Evolutionary conservation across 805 yeast species (phyloP), one percentile per base, ranked within the genome.

Genomic region (Starmerella bacillaris): DNA sequence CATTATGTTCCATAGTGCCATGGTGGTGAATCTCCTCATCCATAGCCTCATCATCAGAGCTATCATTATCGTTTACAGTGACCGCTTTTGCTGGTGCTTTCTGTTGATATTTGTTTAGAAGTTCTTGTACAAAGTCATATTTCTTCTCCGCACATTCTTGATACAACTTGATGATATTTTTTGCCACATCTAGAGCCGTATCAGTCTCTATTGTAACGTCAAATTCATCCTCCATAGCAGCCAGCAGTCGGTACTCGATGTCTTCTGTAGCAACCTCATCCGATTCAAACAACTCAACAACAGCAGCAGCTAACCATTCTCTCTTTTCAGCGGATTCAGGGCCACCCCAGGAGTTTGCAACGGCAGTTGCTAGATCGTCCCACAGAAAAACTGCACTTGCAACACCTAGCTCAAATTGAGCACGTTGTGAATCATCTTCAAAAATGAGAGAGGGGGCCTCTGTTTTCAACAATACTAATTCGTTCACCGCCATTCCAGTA

Each of bases 301-400:
- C 70, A 11, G 79, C 60, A 4, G 80, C 92, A 4, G 79, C 70
- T 43, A 86, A 67, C 98, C 98, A 89, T 54, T 89, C 98, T 51
- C 99, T 67, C 55, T 89, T 89, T 26, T 79, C 95, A 1, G 67
- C 70, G 11, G 92, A 75, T 24, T 79, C 78, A 11, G 94, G 73
- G 1, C 98, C 99, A 40, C 98, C 99, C 96, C 98, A 89, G 21
- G 65, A 62, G 53, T 79, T 82, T 4, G 72, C 92, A 7, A 89
- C 96, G 0, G 98, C 98, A 1, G 78, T 76, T 31, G 69, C 65
- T 34, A 89, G 60, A 18, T 78, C 83, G 40, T 83, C 89, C 98
- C 98, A 89, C 39, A 68, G 65, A 54, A 84, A 72, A n/a, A 89
- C 58, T 24, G 78, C 73, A 92, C 84, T 78, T 21, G 94, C 75